phyloP scores from a whole-genome alignment of 441 rosid genomes.

The Rhodomyrtus psidioides region DNA sequence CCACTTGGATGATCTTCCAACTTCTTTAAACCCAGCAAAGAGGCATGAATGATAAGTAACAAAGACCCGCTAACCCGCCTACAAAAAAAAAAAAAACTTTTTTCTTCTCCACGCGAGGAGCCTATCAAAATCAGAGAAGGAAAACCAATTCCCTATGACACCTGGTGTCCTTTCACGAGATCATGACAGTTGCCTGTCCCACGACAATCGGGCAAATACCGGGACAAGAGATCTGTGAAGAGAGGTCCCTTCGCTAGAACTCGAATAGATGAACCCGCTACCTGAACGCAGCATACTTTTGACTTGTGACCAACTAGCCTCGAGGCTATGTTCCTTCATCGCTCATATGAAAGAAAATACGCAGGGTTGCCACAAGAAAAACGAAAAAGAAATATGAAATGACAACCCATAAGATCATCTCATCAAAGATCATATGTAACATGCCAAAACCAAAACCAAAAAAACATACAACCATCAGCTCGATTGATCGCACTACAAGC shows the following conservation, averaged over 20 bases:
- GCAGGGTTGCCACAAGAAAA: neutral
- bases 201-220: neutral
- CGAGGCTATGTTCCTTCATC: neutral
- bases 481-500: neutral
- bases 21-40: neutral
- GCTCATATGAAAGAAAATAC: neutral
- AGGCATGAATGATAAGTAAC: neutral
- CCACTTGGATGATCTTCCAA: neutral
- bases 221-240: neutral
- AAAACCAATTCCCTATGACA: neutral
- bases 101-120: neutral
- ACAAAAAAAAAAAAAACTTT: no score
- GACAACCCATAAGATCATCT: neutral
- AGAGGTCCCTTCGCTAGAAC: neutral
- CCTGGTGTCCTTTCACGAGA: neutral
- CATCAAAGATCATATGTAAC: neutral
- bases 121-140: neutral
- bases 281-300: neutral
- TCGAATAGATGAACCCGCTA: neutral
- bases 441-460: neutral
- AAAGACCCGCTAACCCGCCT: neutral
- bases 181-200: neutral
- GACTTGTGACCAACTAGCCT: neutral
- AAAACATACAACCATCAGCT: neutral
- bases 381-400: neutral